Percentiles rank a stretch among this genome's conserved stretches.
phyloP scores from a whole-genome alignment of 225 moss, liverwort and hornwort genomes.

The Lunularia cruciata region DNA sequence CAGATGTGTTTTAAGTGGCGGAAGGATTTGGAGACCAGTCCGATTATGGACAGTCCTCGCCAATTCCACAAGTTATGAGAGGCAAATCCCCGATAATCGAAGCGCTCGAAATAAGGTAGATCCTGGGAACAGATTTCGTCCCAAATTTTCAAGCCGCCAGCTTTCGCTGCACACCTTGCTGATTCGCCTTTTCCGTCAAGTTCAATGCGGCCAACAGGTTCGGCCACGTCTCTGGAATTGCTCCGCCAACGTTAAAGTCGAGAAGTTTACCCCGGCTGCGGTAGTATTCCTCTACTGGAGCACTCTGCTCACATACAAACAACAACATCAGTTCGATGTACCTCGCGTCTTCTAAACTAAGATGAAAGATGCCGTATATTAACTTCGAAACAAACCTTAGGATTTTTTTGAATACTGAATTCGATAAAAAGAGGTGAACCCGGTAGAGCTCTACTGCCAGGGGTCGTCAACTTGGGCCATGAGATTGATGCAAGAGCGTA shows the following conservation, averaged over 20 bases:
- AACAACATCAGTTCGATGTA: too few relatives aligned
- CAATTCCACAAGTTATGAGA: background rate
- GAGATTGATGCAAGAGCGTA: conserved; percentile 14
- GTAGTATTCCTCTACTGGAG: conserved; percentile 85
- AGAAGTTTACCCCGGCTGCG: conserved; percentile 59
- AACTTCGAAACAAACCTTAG: too few relatives aligned
- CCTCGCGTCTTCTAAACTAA: background rate
- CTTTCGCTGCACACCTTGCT: conserved; percentile 40
- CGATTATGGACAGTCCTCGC: background rate
- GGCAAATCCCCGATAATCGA: background rate
- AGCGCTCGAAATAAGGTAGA: background rate
- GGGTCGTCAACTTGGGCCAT: background rate
- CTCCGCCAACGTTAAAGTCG: conserved; percentile 89
- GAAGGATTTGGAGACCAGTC: conserved; percentile 6
- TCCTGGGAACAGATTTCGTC: background rate
- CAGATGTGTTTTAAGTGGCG: conserved; percentile 55
- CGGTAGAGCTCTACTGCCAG: too few relatives aligned
- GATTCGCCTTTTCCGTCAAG: conserved; percentile 52
- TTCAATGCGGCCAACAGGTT: conserved; percentile 72
- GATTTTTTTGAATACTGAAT: too few relatives aligned
- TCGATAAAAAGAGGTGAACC: too few relatives aligned
- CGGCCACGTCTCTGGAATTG: conserved; percentile 90
- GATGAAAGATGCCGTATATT: too few relatives aligned
- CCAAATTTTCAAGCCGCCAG: conserved; percentile 49
- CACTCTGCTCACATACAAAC: conserved; percentile 52